Evolutionary conservation across 345 rosid species (phyloP).

Genomic region (Arabidopsis thaliana): TAIR10.1 NC_003075.7:7708001-7708500

Average conservation of each 20-base stretch:
- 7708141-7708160: conserved; percentile 33
- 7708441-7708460: background rate
- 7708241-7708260: conserved; percentile 50
- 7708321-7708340: too few relatives aligned
- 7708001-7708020: too few relatives aligned
- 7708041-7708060: conserved; percentile 53
- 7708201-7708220: conserved; percentile 64
- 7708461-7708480: background rate
- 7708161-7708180: conserved; percentile 49
- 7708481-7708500: conserved; percentile 2
- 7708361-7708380: too few relatives aligned
- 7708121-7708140: conserved; percentile 57
- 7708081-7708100: conserved; percentile 50
- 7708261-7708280: conserved; percentile 47
- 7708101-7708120: conserved; percentile 49
- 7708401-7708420: too few relatives aligned
- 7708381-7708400: too few relatives aligned
- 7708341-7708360: too few relatives aligned
- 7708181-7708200: conserved; percentile 52
- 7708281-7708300: too few relatives aligned
- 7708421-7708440: too few relatives aligned
- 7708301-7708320: too few relatives aligned
- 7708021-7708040: conserved; percentile 41
- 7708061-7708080: conserved; percentile 51
- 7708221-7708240: conserved; percentile 62